phyloP scores from a whole-genome alignment of 495 filamentous ascomycete genomes.

The Penicillium bovifimosum region DNA sequence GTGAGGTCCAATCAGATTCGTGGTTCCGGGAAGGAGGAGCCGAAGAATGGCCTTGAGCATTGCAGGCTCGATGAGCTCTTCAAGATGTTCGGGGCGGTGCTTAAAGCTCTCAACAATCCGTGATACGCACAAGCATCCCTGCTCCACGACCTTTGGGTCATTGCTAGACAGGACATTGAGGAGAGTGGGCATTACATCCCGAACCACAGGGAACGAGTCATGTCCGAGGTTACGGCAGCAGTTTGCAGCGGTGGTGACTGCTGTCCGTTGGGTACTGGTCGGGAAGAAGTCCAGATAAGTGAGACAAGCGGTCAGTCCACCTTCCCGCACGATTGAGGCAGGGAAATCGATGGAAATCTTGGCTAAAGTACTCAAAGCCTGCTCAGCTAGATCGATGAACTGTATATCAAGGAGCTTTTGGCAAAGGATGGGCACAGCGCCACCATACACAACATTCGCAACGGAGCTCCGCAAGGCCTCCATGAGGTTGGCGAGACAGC shows the following conservation, averaged over 20 bases:
- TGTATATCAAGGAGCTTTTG: constrained; percentile 90
- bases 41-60: constrained; percentile 84
- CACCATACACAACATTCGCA: constrained; percentile 92
- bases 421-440: constrained; percentile 89
- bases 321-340: constrained; percentile 90
- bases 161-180: constrained; percentile 83
- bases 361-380: constrained; percentile 91
- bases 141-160: constrained; percentile 95
- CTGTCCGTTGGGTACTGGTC: constrained; percentile 92
- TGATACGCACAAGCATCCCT: constrained; percentile 94
- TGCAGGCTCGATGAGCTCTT: constrained; percentile 82
- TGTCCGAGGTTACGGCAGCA: constrained; percentile 95
- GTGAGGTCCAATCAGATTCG: constrained; percentile 88
- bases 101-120: constrained; percentile 95
- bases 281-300: constrained; percentile 97
- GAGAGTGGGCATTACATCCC: constrained; percentile 92
- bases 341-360: constrained; percentile 98
- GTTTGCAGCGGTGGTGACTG: constrained; percentile 94
- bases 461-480: constrained; percentile 90
- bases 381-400: constrained; percentile 95
- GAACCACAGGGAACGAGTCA: constrained; percentile 81
- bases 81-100: constrained; percentile 76
- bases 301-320: constrained; percentile 87
- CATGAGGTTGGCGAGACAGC: constrained; percentile 96
- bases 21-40: constrained; percentile 86